Evolutionary conservation across 176 grass and related monocot genomes (phyloP), one percentile per base, ranked within the genome.

Genomic region (Bromus sterilis): DNA sequence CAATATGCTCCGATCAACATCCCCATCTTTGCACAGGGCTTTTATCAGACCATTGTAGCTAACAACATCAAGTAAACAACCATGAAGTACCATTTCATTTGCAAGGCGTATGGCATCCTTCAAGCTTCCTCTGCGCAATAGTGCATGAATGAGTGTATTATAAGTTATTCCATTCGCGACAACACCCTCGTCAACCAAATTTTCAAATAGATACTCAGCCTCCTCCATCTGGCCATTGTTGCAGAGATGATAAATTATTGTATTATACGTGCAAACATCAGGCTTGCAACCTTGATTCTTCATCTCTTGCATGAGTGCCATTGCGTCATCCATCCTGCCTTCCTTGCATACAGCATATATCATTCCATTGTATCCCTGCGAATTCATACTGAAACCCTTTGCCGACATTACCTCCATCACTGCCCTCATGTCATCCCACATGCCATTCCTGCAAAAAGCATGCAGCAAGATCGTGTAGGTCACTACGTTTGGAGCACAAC

Each of bases 41-140:
- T 94, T 98, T 82, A 98, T 89, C 48, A 98, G 87, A 6, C 84
- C 86, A 75, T 98, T 95, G 71, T 98, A 94, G 78, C 88, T 98
- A 80, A 93, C 65, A 83, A 93, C 80, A 89, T 95, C 90, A 80
- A 93, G 67, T 24, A 71, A 87, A 60, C 57, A 98, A 61, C 90
- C 95, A 82, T 91, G 77, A 66, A 84, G 88, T 63, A 87, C 81
- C 90, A 98, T 98, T 83, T 98, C 88, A 77, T 93, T 88, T 2
- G 78, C 74, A 79, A 98, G 83, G 49, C 82, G 80, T 56, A 98
- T 49, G 77, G 84, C 90, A 74, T 95, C 84, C 79, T 85, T 73
- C 92, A 87, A 91, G 71, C 82, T 89, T 78, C 88, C 88, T 0
- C 40, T 86, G 29, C 63, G 71, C 57, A 93, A 81, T 48, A 94